Evolutionary conservation across 495 filamentous ascomycete species (phyloP), one percentile per base, ranked within the genome.

Genomic region (Penicillium daleae): DNA sequence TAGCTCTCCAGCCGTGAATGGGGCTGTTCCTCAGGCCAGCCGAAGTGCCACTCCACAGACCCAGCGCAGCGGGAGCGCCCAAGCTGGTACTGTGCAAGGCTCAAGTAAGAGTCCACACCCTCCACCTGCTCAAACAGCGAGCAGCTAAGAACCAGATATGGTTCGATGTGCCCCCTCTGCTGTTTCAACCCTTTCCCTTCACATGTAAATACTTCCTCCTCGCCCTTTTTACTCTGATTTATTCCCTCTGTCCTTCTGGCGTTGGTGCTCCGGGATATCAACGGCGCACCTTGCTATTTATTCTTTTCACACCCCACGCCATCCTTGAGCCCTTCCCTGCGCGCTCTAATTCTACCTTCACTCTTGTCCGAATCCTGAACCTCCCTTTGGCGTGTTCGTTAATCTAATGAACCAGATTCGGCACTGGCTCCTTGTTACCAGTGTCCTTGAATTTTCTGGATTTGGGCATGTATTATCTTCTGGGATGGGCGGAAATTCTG

Each of bases 21-120:
- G 77, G 19, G 68, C 71, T 24, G 72, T 74, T 39, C 57, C 74
- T 50, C 78, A 78, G 53, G 60, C 71, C 10, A 83, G 79, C 55
- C 75, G 82, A 31, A 81, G 81, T 63, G 81, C 68, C 24, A 85
- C 82, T 3, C 82, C 82, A 15, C 76, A 83, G 56, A 79, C 75
- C 32, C 82, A 85, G 65, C 78, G 79, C 59, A 80, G 77, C 62
- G 78, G 76, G 26, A 80, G 77, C 60, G 68, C 72, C 12, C 79
- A 81, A 59, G 74, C 74, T 56, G 73, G 73, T 22, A 56, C 71
- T 21, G 69, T 73, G 19, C 72, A 77, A 40, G 76, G 72, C 24
- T 64, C 76, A 15, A 82, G 63, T 62, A 77, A 79, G 63, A 82
- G 79, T 42, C 79, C 79, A 12, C 78, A 79, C 48, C 74, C 80